Evolutionary conservation across 257 asterid species (phyloP).

Genomic region (Scutellaria minor): DNA sequence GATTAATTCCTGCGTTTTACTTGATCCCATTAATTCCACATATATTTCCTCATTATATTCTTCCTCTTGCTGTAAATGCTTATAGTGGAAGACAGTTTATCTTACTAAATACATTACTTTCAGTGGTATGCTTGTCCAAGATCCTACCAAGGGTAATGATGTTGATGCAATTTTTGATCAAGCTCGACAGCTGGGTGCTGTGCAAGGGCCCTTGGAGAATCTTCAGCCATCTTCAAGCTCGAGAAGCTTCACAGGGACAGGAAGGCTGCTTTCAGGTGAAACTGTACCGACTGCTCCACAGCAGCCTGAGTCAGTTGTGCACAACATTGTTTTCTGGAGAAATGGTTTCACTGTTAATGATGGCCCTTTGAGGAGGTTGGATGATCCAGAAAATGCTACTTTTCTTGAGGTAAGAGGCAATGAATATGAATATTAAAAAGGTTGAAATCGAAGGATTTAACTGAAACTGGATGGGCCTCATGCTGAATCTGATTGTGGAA

Average conservation of each 20-base stretch:
- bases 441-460: background rate
- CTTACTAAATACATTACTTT: slow-evolving; percentile 26
- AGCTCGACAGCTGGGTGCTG: slow-evolving; percentile 78
- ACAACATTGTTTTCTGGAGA: slow-evolving; percentile 95
- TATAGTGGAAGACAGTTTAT: background rate
- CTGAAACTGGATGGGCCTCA: background rate
- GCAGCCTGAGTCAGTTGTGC: slow-evolving; percentile 77
- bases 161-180: slow-evolving; percentile 66
- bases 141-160: slow-evolving; percentile 55
- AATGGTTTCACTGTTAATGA: slow-evolving; percentile 91
- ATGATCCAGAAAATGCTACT: slow-evolving; percentile 87
- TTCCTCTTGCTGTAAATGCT: slow-evolving; percentile 3
- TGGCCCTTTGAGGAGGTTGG: slow-evolving; percentile 94
- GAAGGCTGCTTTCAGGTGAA: slow-evolving; percentile 82
- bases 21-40: background rate
- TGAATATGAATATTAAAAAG: background rate
- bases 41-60: background rate
- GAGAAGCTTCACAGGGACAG: slow-evolving; percentile 80
- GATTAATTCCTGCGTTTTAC: background rate
- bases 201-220: slow-evolving; percentile 63
- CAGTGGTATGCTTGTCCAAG: slow-evolving; percentile 93
- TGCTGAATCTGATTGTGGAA: slow-evolving; percentile 16
- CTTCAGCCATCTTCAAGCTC: slow-evolving; percentile 77
- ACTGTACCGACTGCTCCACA: slow-evolving; percentile 63
- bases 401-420: slow-evolving; percentile 72